Conservation (phyloP, 371 early-diverging fungal genomes). For the Rhizopus sp. region DNA sequence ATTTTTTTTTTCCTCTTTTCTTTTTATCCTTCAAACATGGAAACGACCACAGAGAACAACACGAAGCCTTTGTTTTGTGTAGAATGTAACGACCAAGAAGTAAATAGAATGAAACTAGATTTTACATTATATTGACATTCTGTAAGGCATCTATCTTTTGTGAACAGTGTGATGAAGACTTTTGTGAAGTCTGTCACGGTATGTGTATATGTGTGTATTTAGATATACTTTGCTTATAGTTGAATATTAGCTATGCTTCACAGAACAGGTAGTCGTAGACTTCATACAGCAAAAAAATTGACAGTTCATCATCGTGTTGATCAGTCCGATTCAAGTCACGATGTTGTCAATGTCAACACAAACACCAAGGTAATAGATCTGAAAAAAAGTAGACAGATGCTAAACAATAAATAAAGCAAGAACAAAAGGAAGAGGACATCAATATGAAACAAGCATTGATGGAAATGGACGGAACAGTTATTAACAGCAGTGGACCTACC, state of each 20-base stretch:
- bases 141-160: conserved; percentile 66
- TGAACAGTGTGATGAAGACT: conserved; percentile 83
- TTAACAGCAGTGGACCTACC: conserved; percentile 42
- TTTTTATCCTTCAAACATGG: background rate
- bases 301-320: conserved; percentile 1
- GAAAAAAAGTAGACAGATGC: background rate
- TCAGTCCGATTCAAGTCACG: background rate
- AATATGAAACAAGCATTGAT: conserved; percentile 29
- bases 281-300: conserved; percentile 41
- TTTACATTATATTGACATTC: too few species aligned
- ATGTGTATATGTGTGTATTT: background rate
- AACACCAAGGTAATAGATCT: background rate
- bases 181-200: conserved; percentile 91
- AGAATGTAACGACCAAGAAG: conserved; percentile 81
- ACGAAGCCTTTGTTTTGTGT: conserved; percentile 67
- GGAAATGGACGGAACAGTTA: conserved; percentile 50
- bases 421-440: conserved; percentile 8
- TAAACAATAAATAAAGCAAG: background rate
- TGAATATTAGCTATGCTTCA: conserved; percentile 50
- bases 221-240: background rate
- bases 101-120: background rate
- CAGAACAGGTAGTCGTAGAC: conserved; percentile 50
- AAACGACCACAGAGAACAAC: background rate
- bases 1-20: background rate
- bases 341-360: background rate